Conservation (phyloP, 257 asterid species). For the Agastache rugosa region DNA sequence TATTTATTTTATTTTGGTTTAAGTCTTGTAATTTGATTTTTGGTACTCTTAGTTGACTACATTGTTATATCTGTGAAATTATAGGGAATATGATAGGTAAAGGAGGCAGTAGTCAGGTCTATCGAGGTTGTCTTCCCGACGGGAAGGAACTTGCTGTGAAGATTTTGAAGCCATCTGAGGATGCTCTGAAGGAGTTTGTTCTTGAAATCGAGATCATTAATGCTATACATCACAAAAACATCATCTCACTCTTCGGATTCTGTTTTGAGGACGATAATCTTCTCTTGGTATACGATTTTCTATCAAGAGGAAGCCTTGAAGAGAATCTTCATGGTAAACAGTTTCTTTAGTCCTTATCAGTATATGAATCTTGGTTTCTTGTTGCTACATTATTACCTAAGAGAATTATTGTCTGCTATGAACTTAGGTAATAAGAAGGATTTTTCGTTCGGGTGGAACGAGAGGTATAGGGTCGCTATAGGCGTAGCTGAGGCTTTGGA, state of each 20-base stretch:
- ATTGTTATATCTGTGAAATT: slow-evolving; percentile 34
- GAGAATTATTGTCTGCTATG: not conserved
- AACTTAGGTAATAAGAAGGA: slow-evolving; percentile 63
- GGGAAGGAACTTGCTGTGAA: slow-evolving; percentile 94
- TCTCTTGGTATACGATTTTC: slow-evolving; percentile 85
- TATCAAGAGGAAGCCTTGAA: slow-evolving; percentile 98
- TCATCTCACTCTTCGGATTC: slow-evolving; percentile 89
- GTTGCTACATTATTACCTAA: slow-evolving; percentile 4
- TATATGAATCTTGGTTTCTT: not conserved
- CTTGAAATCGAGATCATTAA: slow-evolving; percentile 90
- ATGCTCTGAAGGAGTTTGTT: slow-evolving; percentile 74
- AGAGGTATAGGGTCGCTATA: slow-evolving; percentile 78
- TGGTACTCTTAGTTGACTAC: not conserved
- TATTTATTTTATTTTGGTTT: not conserved
- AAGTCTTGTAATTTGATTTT: not conserved
- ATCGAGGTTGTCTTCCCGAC: slow-evolving; percentile 81
- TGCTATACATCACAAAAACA: slow-evolving; percentile 81
- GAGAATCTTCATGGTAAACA: slow-evolving; percentile 85
- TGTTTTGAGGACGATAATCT: slow-evolving; percentile 79
- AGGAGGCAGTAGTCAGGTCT: slow-evolving; percentile 97
- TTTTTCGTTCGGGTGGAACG: slow-evolving; percentile 67
- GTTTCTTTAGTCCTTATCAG: not conserved
- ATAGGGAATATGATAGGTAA: slow-evolving; percentile 81
- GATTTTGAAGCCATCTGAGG: slow-evolving; percentile 78
- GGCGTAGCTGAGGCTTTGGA: slow-evolving; percentile 97